Evolutionary conservation across 1,284 basidiomycete genomes (phyloP).

Genomic region (Porogramme epimiltina): DNA sequence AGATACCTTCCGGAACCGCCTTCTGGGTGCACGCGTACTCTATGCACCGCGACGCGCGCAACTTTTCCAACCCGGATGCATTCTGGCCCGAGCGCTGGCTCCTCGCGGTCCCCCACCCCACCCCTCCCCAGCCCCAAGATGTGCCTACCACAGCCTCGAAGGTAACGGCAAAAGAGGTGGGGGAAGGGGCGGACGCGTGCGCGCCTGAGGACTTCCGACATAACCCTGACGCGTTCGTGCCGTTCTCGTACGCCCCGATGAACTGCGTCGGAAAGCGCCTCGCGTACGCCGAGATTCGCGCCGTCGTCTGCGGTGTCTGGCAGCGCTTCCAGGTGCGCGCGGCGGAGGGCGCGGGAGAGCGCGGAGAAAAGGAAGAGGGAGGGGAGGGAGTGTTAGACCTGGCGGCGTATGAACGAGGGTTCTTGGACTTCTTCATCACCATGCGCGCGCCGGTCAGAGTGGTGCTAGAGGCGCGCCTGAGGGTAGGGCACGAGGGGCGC

Average conservation of each 20-base stretch:
- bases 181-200: too few species aligned
- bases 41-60: constrained; percentile 31
- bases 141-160: too few species aligned
- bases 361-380: too few species aligned
- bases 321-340: constrained; percentile 28
- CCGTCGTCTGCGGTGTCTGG: constrained; percentile 26
- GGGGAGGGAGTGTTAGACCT: too few species aligned
- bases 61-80: constrained; percentile 29
- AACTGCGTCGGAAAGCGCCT: constrained; percentile 35
- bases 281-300: constrained; percentile 26
- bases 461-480: too few species aligned
- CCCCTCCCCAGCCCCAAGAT: too few species aligned
- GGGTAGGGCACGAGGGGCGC: too few species aligned
- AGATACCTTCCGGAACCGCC: constrained; percentile 26
- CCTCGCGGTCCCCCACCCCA: neutral
- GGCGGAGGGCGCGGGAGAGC: too few species aligned
- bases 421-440: too few species aligned
- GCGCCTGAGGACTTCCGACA: constrained; percentile 16
- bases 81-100: constrained; percentile 35
- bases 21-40: constrained; percentile 25
- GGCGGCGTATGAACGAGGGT: too few species aligned
- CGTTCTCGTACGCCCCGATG: constrained; percentile 31
- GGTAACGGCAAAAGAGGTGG: too few species aligned
- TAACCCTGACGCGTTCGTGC: constrained; percentile 28
- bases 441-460: too few species aligned